Evolutionary conservation across 164 flowering plant species (phyloP).

Genomic region (Litsea cubeba): DNA sequence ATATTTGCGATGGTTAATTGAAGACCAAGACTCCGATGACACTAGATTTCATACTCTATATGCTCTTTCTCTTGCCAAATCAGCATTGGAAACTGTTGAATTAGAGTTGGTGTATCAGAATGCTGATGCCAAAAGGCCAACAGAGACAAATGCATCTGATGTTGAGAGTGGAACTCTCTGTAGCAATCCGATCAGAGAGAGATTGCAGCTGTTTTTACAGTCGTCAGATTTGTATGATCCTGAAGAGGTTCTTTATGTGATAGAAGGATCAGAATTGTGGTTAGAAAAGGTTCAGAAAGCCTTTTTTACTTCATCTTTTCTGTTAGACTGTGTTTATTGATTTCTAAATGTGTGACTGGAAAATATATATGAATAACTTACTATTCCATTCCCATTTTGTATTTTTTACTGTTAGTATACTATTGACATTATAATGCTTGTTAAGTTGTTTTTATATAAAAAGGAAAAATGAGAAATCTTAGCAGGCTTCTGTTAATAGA

Average conservation of each 20-base stretch:
- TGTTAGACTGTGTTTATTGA: not conserved
- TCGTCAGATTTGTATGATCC: slow-evolving; percentile 93
- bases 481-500: too few species aligned
- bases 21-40: slow-evolving; percentile 80
- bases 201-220: slow-evolving; percentile 78
- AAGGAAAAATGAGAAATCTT: too few species aligned
- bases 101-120: slow-evolving; percentile 19
- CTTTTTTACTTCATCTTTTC: slow-evolving; percentile 5
- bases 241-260: slow-evolving; percentile 83
- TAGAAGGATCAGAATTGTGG: slow-evolving; percentile 94
- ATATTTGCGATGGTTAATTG: slow-evolving; percentile 95
- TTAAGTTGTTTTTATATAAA: too few species aligned
- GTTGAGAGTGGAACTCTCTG: slow-evolving; percentile 26
- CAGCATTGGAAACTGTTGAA: slow-evolving; percentile 58
- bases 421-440: too few species aligned
- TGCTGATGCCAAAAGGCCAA: slow-evolving; percentile 18
- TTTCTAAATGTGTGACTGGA: not conserved
- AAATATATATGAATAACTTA: not conserved
- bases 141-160: slow-evolving; percentile 22
- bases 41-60: slow-evolving; percentile 73
- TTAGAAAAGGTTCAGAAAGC: slow-evolving; percentile 69
- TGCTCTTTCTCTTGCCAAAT: slow-evolving; percentile 87
- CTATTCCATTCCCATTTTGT: too few species aligned
- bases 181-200: slow-evolving; percentile 56
- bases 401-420: too few species aligned